A percentile compares a stretch with the other conserved stretches of the same genome.
Conservation (phyloP, 31 red algal species). For the Pterothamnion heteromorphum region DNA sequence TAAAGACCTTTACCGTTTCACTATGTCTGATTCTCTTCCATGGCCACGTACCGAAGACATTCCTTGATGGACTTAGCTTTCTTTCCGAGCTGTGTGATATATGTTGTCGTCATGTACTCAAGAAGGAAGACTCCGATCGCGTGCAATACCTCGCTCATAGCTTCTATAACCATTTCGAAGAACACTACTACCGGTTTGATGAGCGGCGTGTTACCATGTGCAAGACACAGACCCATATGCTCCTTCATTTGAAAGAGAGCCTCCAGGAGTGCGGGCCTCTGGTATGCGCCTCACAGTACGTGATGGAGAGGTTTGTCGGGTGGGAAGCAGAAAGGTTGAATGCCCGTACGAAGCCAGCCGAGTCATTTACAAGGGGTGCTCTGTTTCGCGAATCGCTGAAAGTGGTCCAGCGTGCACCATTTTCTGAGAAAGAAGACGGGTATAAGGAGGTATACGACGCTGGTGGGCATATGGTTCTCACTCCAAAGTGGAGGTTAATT, state of each 20-base stretch:
- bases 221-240: neutral
- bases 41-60: constrained; percentile 9
- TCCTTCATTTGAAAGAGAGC: constrained; percentile 1
- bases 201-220: neutral
- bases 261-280: neutral
- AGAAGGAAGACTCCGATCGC: neutral
- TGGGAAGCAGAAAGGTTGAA: neutral
- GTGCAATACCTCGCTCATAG: neutral
- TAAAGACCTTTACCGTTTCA: constrained; percentile 38
- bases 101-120: neutral
- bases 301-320: constrained; percentile 46
- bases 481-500: too few relatives aligned
- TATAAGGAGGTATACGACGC: too few relatives aligned
- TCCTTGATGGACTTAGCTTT: neutral
- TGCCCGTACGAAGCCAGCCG: too few relatives aligned
- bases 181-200: neutral
- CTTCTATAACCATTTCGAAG: constrained; percentile 25
- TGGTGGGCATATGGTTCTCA: too few relatives aligned
- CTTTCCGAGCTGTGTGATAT: constrained; percentile 27
- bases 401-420: neutral
- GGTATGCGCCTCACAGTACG: neutral
- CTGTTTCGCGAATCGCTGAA: neutral
- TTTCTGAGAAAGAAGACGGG: neutral
- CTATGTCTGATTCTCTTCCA: constrained; percentile 16
- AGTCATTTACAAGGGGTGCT: neutral